A percentile compares a stretch with the other conserved stretches of the same genome.
Conservation (phyloP, 148 eudicot species). For the Cornus florida region DNA sequence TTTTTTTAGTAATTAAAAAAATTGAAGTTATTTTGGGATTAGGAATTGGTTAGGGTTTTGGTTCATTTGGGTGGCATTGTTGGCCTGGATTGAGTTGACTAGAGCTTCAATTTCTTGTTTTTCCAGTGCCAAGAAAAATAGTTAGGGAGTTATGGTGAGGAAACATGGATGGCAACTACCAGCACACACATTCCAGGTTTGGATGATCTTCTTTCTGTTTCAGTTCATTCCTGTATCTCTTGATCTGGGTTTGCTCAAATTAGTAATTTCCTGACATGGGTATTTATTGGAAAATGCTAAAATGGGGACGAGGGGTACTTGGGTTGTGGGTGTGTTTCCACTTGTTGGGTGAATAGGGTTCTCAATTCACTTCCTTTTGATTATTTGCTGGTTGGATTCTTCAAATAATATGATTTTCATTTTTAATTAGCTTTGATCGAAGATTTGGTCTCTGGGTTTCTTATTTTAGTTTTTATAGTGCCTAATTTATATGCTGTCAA, state of each 20-base stretch:
- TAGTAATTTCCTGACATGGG: not conserved
- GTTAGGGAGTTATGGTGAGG: slow-evolving; percentile 65
- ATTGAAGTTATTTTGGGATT: too few relatives aligned
- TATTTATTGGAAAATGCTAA: not conserved
- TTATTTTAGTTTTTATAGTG: not conserved
- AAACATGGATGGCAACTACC: slow-evolving; percentile 98
- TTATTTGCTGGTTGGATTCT: not conserved
- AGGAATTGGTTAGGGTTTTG: not conserved
- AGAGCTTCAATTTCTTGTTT: not conserved
- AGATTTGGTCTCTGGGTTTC: not conserved
- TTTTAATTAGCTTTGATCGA: too few relatives aligned
- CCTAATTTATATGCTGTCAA: not conserved
- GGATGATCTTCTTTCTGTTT: slow-evolving; percentile 1
- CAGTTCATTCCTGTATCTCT: not conserved
- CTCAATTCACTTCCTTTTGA: not conserved
- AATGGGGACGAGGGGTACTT: not conserved
- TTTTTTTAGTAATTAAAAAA: too few relatives aligned
- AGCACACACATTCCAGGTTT: slow-evolving; percentile 95
- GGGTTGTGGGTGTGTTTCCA: not conserved
- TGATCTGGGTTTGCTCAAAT: slow-evolving; percentile 4
- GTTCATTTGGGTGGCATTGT: not conserved
- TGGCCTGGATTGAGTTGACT: not conserved
- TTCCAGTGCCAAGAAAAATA: not conserved
- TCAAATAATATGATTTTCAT: too few relatives aligned
- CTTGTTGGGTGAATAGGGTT: not conserved